Conservation (phyloP, 2,329 filamentous ascomycete species). For the Xylariaceae sp. region DNA sequence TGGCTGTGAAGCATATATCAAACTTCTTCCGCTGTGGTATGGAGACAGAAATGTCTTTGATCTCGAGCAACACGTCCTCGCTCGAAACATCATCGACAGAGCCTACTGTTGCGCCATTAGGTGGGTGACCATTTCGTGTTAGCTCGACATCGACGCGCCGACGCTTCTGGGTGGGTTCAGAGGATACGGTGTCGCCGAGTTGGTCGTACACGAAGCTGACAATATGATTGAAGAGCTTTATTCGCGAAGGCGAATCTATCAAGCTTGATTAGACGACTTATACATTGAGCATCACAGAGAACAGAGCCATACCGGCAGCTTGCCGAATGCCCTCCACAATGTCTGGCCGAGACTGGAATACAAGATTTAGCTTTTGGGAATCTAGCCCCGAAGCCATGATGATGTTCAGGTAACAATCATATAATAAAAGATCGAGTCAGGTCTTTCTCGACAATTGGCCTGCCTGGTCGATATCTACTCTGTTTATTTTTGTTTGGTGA, state of each 20-base stretch:
- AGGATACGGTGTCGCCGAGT: constrained; percentile 36
- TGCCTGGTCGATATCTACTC: no score
- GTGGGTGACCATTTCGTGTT: constrained; percentile 33
- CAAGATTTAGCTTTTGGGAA: constrained; percentile 53
- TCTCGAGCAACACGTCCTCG: constrained; percentile 61
- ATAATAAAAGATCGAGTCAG: neutral
- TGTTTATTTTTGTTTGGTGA: neutral
- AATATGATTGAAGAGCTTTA: constrained; percentile 64
- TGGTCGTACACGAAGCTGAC: constrained; percentile 56
- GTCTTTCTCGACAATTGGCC: neutral
- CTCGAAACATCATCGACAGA: constrained; percentile 49
- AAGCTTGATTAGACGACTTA: constrained; percentile 1
- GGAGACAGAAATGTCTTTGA: constrained; percentile 71
- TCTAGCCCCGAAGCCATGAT: constrained; percentile 55
- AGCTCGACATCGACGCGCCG: constrained; percentile 55
- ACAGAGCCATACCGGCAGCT: constrained; percentile 54
- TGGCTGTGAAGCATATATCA: constrained; percentile 66
- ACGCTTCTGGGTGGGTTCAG: constrained; percentile 58
- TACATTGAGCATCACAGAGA: neutral
- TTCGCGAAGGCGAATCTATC: constrained; percentile 56
- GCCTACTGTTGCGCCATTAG: constrained; percentile 29
- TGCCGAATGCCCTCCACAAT: constrained; percentile 59
- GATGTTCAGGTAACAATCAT: constrained; percentile 1
- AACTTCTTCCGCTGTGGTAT: constrained; percentile 73
- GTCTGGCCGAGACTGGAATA: constrained; percentile 63